A percentile compares a stretch with the other conserved stretches of the same genome.
phyloP scores from a whole-genome alignment of 129 eudicot species.

The Ambrosia artemisiifolia region DNA sequence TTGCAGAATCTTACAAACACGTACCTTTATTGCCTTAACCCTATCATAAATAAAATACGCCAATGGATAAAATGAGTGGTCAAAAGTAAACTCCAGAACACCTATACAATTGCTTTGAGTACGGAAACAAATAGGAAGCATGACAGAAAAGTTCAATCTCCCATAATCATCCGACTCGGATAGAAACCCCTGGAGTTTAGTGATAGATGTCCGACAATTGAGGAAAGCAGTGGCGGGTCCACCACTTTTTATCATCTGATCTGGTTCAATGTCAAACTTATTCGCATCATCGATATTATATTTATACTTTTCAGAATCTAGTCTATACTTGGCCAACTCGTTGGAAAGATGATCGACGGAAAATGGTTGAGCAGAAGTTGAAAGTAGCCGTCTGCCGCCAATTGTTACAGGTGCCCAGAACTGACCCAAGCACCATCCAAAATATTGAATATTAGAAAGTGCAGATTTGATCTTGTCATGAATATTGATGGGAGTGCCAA shows the following conservation, averaged over 20 bases:
- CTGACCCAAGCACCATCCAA: not conserved
- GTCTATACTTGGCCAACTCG: not conserved
- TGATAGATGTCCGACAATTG: not conserved
- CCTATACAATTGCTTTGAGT: conserved; percentile 21
- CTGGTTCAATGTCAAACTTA: too few species aligned
- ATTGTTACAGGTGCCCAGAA: conserved; percentile 19
- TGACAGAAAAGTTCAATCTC: not conserved
- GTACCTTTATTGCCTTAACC: not conserved
- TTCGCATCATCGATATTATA: too few species aligned
- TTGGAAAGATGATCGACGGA: not conserved
- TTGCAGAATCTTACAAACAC: not conserved
- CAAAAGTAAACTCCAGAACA: not conserved
- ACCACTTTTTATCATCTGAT: too few species aligned
- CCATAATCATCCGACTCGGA: not conserved
- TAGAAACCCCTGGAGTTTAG: not conserved
- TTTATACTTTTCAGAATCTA: too few species aligned
- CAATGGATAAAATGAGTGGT: not conserved
- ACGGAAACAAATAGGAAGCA: conserved; percentile 13
- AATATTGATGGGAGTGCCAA: too few species aligned
- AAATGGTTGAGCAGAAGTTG: conserved; percentile 26
- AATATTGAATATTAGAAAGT: too few species aligned
- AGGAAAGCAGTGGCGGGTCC: not conserved
- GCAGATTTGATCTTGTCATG: not conserved
- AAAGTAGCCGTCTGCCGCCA: not conserved
- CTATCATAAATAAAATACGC: not conserved